phyloP scores from a whole-genome alignment of 768 basidiomycete genomes.

The Calvatia gigantea region DNA sequence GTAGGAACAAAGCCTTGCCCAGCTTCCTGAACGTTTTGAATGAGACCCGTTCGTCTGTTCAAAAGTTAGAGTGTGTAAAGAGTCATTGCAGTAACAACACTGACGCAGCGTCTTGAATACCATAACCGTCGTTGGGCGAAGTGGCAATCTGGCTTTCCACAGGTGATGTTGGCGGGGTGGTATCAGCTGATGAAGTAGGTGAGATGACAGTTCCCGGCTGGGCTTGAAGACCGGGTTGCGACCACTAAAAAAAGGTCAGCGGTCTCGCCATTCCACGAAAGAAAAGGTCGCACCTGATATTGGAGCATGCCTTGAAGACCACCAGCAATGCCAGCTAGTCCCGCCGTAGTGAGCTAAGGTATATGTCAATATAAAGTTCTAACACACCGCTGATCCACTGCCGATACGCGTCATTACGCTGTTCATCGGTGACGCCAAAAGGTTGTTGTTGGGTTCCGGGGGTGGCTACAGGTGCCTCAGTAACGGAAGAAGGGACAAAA shows the following conservation, averaged over 20 bases:
- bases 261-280: neutral
- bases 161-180: constrained; percentile 28
- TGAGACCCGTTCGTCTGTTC: neutral
- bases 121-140: constrained; percentile 70
- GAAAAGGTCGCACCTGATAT: constrained; percentile 35
- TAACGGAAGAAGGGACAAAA: neutral
- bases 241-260: constrained; percentile 44
- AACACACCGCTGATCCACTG: constrained; percentile 49
- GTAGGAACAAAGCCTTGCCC: constrained; percentile 1
- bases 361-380: neutral
- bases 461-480: neutral
- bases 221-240: constrained; percentile 47
- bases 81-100: constrained; percentile 10
- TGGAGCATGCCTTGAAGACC: constrained; percentile 44
- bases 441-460: constrained; percentile 22
- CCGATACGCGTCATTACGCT: constrained; percentile 50
- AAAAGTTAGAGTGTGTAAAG: neutral
- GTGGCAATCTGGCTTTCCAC: constrained; percentile 35
- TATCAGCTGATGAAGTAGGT: constrained; percentile 24
- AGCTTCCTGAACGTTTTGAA: neutral
- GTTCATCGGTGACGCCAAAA: constrained; percentile 47
- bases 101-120: constrained; percentile 37
- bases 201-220: constrained; percentile 43
- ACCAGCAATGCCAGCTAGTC: constrained; percentile 35
- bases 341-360: neutral